phyloP scores from a whole-genome alignment of 352 stramenopile species.

The Halophytophthora batemanensis region DNA sequence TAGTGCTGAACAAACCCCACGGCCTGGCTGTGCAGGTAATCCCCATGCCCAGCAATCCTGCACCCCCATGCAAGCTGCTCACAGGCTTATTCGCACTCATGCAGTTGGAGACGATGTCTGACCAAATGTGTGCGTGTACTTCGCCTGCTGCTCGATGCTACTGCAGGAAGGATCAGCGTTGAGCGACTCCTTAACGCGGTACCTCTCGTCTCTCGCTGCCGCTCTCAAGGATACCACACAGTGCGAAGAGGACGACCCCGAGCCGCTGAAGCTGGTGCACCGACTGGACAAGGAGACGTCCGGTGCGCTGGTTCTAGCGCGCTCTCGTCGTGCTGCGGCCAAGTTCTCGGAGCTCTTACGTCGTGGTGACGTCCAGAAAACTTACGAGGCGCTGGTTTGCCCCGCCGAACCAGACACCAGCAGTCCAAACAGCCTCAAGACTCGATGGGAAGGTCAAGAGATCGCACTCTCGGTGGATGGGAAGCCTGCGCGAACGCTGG shows the following conservation, averaged over 20 bases:
- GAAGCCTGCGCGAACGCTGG: conserved; percentile 44
- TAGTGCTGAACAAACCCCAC: conserved; percentile 69
- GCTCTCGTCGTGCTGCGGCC: conserved; percentile 57
- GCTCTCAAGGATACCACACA: conserved; percentile 4
- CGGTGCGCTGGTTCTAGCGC: conserved; percentile 60
- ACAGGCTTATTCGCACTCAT: too few species aligned
- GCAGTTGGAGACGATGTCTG: too few species aligned
- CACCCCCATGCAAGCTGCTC: too few species aligned
- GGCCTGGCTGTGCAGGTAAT: conserved; percentile 56
- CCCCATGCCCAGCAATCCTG: too few species aligned
- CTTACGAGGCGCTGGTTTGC: conserved; percentile 53
- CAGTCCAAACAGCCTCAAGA: conserved; percentile 9
- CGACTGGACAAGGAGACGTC: conserved; percentile 74
- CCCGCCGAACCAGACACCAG: not conserved
- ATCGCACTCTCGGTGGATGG: conserved; percentile 38
- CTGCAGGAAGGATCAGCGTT: conserved; percentile 40
- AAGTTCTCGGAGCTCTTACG: conserved; percentile 53
- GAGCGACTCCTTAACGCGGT: conserved; percentile 37
- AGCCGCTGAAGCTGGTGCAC: conserved; percentile 52
- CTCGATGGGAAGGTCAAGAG: conserved; percentile 17
- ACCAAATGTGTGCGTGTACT: too few species aligned
- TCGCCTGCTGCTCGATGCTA: not conserved
- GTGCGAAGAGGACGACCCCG: not conserved
- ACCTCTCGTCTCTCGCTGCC: conserved; percentile 38
- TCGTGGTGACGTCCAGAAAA: conserved; percentile 43